Base-by-base conservation (phyloP, 169 alveolate species). In the Babesia ovata region DNA sequence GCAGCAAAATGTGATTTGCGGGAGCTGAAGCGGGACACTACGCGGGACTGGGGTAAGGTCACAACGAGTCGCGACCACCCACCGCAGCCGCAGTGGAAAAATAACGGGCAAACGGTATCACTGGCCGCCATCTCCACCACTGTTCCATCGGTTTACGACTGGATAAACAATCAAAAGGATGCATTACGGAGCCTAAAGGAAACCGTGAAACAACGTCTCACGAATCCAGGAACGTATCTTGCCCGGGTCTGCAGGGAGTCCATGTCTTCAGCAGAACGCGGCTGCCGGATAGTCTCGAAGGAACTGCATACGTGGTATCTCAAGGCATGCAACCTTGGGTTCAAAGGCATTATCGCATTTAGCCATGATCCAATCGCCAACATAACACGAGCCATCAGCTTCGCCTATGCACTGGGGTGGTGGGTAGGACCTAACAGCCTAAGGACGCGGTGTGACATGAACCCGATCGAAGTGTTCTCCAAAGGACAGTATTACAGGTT, bases 401-500 rank as follows among this genome's bases (percentile, higher is more conserved):
- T 54, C 29, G 52, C 56, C 29, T 67, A 53, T 52, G 66, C 65
- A 16, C 28, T 67, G 13, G 76, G 53, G 1, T 53, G 67, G 65
- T 54, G 50, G 56, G 53, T 65, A 14, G 57, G 44, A 2, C 17
- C 54, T 14, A 14, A 22, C 2, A 13, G 10, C 45, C n/a, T 67
- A 17, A 67, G 46, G 56, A 22, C 8, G 22, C 49, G 26, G 2
- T 67, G 24, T 26, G 76, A 67, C 48, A 24, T 65, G 21, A 75
- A 24, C 74, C 69, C 67, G 22, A 36, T 57, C 66, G 90, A 21
- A 0, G 60, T 83, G 21, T 73, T 70, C 67, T 17, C 42, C 13
- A 83, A 36, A 33, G 75, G 76, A 28, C 83, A 83, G 66, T 69
- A 66, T 44, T 83, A 83, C 67, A 56, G 90, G 57, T 39, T 83